Evolutionary conservation across 2,329 filamentous ascomycete species (phyloP).

Genomic region (Pyrenophora graminea): DNA sequence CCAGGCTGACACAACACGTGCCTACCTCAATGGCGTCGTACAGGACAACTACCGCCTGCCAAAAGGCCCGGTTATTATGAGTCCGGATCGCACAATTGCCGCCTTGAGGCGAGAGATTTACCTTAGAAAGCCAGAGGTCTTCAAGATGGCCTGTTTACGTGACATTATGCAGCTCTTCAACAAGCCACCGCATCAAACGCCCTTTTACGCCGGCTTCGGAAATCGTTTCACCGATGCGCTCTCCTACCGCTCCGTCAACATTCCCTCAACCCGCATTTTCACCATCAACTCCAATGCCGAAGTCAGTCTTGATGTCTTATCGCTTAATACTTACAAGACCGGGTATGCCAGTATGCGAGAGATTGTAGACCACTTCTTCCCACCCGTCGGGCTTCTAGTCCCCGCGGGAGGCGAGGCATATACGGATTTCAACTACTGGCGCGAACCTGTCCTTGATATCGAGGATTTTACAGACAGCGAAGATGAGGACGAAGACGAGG

Average conservation of each 20-base stretch:
- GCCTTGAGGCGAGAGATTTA: conserved; percentile 91
- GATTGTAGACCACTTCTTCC: conserved; percentile 97
- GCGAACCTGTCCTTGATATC: conserved; percentile 79
- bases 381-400: conserved; percentile 83
- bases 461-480: conserved; percentile 89
- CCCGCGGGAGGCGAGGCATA: conserved; percentile 91
- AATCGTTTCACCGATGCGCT: conserved; percentile 96
- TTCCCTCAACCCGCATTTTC: conserved; percentile 91
- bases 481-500: conserved; percentile 28
- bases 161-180: conserved; percentile 90
- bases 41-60: conserved; percentile 88
- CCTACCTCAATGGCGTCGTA: conserved; percentile 85
- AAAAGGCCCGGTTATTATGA: conserved; percentile 90
- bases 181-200: conserved; percentile 64
- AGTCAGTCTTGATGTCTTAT: conserved; percentile 86
- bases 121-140: conserved; percentile 93
- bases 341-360: conserved; percentile 97
- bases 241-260: conserved; percentile 93
- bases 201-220: conserved; percentile 96
- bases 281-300: conserved; percentile 98
- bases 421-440: conserved; percentile 97
- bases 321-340: conserved; percentile 91
- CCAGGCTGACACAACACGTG: conserved; percentile 85
- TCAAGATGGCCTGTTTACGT: conserved; percentile 97
- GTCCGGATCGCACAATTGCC: conserved; percentile 91